Base-by-base conservation (phyloP, 2,329 filamentous ascomycete species). In the Fusarium nurragi region DNA sequence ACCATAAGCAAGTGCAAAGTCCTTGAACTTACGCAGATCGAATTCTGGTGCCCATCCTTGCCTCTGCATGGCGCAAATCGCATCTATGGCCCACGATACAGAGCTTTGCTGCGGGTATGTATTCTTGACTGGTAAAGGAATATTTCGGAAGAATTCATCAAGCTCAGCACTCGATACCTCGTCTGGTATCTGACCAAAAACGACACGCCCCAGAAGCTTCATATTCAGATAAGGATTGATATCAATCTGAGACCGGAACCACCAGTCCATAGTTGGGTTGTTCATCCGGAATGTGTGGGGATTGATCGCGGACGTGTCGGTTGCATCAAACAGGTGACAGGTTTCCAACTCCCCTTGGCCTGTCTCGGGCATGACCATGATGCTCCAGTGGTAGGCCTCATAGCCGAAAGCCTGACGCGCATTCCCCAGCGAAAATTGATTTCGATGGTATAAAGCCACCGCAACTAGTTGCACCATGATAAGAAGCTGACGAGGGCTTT, bases 181-280 rank as follows among this genome's bases (percentile, higher is more conserved):
- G 7, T 60, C 52, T 6, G 72, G 65, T 4, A 74, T 37, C 22
- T 66, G 8, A 13, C 75, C 73, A 12, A 76, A 66, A 9, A 75
- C 32, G 5, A 76, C 63, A 8, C 67, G 57, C 8, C 73, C 74
- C 8, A 76, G 26, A 1, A 75, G 64, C 56, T 76, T 76, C 3
- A 16, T 10, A 45, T 54, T 66, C 14, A 58, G 46, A 4, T 16
- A n/a, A 26, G 65, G 58, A 22, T 72, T 59, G 5, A 68, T 45
- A 14, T 68, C 54, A 34, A 56, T 25, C 34, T 64, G 55, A 19
- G 34, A 26, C 12, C 67, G 64, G 21, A 74, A 66, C 72, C 69
- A 72, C 75, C 74, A 77, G 45, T 73, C 67, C 73, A 76, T 75
- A 32, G 58, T 63, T 14, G 75, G 75, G 39, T 77, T 77, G 4